Percentiles rank a stretch among this genome's conserved stretches.
These are phyloP conservation scores for Geosmithia putterillii DNA, from an alignment of 2,329 filamentous ascomycete genomes.

Conservation along the genomic window DNA sequence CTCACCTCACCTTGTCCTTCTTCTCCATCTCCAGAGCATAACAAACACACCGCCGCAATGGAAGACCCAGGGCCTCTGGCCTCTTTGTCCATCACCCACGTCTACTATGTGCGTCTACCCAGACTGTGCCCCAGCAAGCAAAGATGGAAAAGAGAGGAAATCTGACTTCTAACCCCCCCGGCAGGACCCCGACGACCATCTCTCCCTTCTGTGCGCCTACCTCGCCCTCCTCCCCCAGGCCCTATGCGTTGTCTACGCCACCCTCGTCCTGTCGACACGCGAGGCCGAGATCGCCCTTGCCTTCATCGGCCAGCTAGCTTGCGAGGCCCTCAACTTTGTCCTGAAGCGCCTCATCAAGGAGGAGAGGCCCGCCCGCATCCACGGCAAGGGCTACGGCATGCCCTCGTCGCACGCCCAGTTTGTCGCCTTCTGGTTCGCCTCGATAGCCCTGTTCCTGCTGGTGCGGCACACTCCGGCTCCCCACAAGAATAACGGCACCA, in stretches of 20 bases:
- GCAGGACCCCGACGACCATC: conserved; percentile 71
- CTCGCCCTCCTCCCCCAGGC: conserved; percentile 89
- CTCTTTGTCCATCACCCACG: conserved; percentile 87
- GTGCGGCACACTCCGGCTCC: conserved; percentile 57
- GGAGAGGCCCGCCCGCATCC: conserved; percentile 70
- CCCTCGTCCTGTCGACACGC: conserved; percentile 80
- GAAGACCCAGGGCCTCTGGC: conserved; percentile 48
- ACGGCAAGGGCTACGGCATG: conserved; percentile 97
- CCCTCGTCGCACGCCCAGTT: conserved; percentile 91
- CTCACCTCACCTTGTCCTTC: too few species aligned
- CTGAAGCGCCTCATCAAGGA: conserved; percentile 89
- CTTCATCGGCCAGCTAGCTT: conserved; percentile 83
- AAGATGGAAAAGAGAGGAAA: background rate
- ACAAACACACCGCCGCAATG: conserved; percentile 8
- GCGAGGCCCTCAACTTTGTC: conserved; percentile 81
- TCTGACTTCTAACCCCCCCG: background rate
- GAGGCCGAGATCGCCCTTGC: conserved; percentile 83
- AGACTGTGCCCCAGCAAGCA: background rate
- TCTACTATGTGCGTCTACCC: conserved; percentile 65
- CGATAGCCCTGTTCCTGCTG: conserved; percentile 72
- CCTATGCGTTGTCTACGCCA: conserved; percentile 79
- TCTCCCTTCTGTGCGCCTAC: conserved; percentile 86
- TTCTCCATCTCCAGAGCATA: too few species aligned
- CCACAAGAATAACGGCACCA: conserved; percentile 3
- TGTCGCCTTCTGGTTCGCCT: conserved; percentile 80